Conservation (phyloP, 345 rosid genomes). For the Eucalyptus lansdowneana region DNA sequence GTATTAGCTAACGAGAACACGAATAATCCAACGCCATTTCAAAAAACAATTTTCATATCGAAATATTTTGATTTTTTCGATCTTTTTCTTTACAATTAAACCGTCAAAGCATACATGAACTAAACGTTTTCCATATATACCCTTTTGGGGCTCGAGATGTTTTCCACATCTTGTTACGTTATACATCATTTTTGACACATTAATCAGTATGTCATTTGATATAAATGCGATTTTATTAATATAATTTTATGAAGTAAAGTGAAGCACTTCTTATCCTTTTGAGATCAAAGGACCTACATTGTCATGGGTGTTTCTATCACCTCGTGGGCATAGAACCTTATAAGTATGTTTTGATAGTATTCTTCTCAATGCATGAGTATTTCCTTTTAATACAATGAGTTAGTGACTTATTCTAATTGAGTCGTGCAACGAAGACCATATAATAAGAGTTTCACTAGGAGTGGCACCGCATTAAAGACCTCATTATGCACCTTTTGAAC, state of each 20-base stretch:
- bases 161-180: fast-evolving
- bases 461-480: neutral
- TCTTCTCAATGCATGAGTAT: neutral
- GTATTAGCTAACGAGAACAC: neutral
- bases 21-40: neutral
- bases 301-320: neutral
- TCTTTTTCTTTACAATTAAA: neutral
- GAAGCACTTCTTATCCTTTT: neutral
- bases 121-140: neutral
- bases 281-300: neutral
- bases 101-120: fast-evolving
- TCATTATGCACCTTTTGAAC: fast-evolving
- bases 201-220: neutral
- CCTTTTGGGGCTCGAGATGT: too few species aligned
- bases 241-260: neutral
- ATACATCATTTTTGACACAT: fast-evolving
- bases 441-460: neutral
- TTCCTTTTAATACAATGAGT: neutral
- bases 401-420: neutral
- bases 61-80: neutral
- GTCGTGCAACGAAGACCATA: neutral
- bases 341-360: neutral
- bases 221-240: neutral
- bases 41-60: neutral
- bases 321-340: neutral